A percentile compares a stretch with the other conserved stretches of the same genome.
Evolutionary conservation across 805 yeast species (phyloP).

Genomic region (Barnettozyma sp.): DNA sequence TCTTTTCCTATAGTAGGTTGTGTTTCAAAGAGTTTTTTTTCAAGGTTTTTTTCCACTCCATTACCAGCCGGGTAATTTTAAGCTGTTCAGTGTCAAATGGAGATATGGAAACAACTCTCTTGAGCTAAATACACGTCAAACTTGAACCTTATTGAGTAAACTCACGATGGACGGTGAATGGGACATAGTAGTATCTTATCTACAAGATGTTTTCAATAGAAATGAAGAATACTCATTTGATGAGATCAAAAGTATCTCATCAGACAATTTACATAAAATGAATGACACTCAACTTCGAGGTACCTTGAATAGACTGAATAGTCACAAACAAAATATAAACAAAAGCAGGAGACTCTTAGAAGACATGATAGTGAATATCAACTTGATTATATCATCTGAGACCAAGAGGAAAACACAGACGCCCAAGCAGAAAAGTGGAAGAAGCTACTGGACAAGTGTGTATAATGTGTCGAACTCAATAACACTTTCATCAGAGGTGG

Average conservation of each 20-base stretch:
- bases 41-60: background rate
- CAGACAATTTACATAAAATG: constrained; percentile 27
- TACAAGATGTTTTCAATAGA: constrained; percentile 61
- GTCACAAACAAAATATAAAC: constrained; percentile 53
- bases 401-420: constrained; percentile 19
- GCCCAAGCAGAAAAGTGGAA: constrained; percentile 24
- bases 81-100: too few species aligned
- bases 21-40: too few species aligned
- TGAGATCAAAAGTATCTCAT: constrained; percentile 25
- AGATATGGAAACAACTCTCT: too few species aligned
- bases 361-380: constrained; percentile 40
- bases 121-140: too few species aligned
- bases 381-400: constrained; percentile 32
- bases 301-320: constrained; percentile 36
- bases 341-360: constrained; percentile 40
- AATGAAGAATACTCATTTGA: constrained; percentile 52
- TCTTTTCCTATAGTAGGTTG: too few species aligned
- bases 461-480: constrained; percentile 55
- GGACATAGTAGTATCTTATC: constrained; percentile 59
- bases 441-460: constrained; percentile 38
- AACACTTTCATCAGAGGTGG: constrained; percentile 73
- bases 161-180: constrained; percentile 51
- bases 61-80: background rate
- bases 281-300: constrained; percentile 34
- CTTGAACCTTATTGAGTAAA: too few species aligned